Percentiles rank a stretch among this genome's conserved stretches.
These are phyloP conservation scores for Thielaviopsis ethacetica DNA, from an alignment of 2,329 filamentous ascomycete species.

Conservation along the genomic window DNA sequence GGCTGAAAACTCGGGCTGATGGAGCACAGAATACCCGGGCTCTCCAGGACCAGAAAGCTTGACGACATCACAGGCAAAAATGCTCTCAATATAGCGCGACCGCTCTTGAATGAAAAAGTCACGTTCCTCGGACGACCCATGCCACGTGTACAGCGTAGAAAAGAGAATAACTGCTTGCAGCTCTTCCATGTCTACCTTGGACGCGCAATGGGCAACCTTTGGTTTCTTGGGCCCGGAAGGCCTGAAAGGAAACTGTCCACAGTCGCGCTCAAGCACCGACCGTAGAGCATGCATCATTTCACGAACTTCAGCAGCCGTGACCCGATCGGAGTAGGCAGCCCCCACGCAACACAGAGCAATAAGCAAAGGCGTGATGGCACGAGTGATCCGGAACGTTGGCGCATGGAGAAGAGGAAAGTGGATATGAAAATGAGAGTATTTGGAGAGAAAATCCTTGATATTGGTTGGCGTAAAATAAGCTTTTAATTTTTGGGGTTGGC, in stretches of 20 bases:
- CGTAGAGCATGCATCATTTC: slow-evolving; percentile 51
- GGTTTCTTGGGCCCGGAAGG: slow-evolving; percentile 10
- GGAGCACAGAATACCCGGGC: slow-evolving; percentile 37
- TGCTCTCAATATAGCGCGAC: neutral
- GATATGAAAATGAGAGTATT: slow-evolving; percentile 56
- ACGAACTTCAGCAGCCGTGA: slow-evolving; percentile 44
- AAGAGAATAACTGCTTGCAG: slow-evolving; percentile 50
- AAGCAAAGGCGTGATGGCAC: slow-evolving; percentile 50
- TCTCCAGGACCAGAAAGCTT: neutral
- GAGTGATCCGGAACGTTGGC: slow-evolving; percentile 50
- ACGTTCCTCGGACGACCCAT: slow-evolving; percentile 50
- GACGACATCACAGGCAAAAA: neutral
- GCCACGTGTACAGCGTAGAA: slow-evolving; percentile 49
- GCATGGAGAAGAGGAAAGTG: slow-evolving; percentile 61
- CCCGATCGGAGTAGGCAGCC: slow-evolving; percentile 54
- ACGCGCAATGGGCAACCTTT: slow-evolving; percentile 17
- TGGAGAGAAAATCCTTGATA: slow-evolving; percentile 52
- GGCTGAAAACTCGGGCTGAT: slow-evolving; percentile 35
- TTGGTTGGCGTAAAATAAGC: slow-evolving; percentile 50
- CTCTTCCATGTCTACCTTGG: slow-evolving; percentile 39
- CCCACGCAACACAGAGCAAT: slow-evolving; percentile 57
- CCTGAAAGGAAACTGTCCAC: slow-evolving; percentile 27
- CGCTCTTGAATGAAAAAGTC: slow-evolving; percentile 36
- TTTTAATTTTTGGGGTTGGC: slow-evolving; percentile 36
- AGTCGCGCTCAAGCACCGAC: slow-evolving; percentile 38